phyloP scores from a whole-genome alignment of 352 stramenopile species.

The Phytophthora pini region DNA sequence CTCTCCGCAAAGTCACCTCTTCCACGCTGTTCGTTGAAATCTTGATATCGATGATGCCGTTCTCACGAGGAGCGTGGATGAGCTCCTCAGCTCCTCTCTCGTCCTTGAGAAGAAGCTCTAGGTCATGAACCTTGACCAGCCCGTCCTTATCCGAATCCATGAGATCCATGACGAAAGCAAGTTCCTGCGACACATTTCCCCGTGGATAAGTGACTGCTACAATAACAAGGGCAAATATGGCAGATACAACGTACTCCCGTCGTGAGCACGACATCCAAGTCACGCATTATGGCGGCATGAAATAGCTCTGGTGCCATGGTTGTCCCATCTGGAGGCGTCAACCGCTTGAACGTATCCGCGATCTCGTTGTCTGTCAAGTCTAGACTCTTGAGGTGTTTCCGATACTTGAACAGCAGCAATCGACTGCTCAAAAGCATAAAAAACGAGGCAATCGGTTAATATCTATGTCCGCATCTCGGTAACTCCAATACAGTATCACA shows the following conservation, averaged over 20 bases:
- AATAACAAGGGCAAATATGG: not conserved
- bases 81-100: conserved; percentile 58
- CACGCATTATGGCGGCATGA: conserved; percentile 63
- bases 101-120: conserved; percentile 79
- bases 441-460: not conserved
- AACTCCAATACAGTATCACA: not conserved
- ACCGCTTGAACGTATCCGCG: conserved; percentile 71
- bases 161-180: conserved; percentile 64
- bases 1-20: conserved; percentile 56
- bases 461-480: too few relatives aligned
- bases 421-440: conserved; percentile 40
- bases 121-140: conserved; percentile 69
- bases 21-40: conserved; percentile 69
- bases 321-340: conserved; percentile 43
- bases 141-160: conserved; percentile 79
- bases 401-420: conserved; percentile 81
- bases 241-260: conserved; percentile 53
- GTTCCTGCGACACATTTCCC: conserved; percentile 45
- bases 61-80: conserved; percentile 54
- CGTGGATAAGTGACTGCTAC: not conserved
- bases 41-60: conserved; percentile 66
- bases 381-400: conserved; percentile 61
- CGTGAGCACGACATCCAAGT: conserved; percentile 83
- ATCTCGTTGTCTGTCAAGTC: conserved; percentile 83
- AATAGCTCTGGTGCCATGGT: conserved; percentile 66